These are phyloP conservation scores for Heliosperma pusillum DNA, from an alignment of 148 eudicot species.

Conservation along the genomic window DNA sequence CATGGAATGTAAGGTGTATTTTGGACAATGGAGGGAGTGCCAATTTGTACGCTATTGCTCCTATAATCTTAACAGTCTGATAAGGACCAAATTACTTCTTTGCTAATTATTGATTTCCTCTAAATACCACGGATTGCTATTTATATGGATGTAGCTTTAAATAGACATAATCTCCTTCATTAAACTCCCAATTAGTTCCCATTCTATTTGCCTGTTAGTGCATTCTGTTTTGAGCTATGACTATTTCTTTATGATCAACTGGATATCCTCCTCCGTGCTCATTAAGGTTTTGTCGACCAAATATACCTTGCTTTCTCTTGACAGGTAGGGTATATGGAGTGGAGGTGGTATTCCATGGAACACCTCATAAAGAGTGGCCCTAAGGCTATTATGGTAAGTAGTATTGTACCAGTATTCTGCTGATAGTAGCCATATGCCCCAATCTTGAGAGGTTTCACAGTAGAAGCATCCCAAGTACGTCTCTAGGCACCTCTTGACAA, in stretches of 20 bases:
- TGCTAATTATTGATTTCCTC: neutral
- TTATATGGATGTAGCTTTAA: neutral
- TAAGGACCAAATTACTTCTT: neutral
- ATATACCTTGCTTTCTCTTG: neutral
- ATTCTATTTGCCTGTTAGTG: neutral
- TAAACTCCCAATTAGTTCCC: neutral
- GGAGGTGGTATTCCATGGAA: neutral
- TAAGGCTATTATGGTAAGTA: neutral
- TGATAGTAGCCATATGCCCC: neutral
- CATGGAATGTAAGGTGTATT: conserved; percentile 7
- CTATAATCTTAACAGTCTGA: neutral
- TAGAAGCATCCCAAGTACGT: neutral
- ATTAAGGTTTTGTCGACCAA: neutral
- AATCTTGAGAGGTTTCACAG: neutral
- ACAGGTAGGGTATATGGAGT: neutral
- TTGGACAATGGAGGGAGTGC: neutral
- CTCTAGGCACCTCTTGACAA: neutral
- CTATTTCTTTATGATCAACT: neutral
- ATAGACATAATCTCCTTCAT: neutral
- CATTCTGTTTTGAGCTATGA: neutral
- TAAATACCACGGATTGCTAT: neutral
- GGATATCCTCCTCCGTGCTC: neutral
- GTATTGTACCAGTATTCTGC: neutral
- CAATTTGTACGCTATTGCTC: neutral
- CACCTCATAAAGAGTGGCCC: neutral